phyloP scores from a whole-genome alignment of 371 early-diverging fungal species.

The Nematocida homosporus region DNA sequence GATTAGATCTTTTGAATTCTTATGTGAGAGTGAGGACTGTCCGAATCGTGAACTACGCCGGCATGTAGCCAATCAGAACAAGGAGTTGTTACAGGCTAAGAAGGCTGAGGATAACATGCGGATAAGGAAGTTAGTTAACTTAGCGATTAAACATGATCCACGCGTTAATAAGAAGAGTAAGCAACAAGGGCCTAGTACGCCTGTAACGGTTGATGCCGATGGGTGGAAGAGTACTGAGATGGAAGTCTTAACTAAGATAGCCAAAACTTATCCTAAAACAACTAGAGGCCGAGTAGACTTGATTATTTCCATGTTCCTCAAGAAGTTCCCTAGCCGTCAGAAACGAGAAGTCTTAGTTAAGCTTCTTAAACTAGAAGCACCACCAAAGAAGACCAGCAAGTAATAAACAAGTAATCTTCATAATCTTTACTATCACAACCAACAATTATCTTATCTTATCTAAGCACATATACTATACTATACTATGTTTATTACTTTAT shows the following conservation, averaged over 20 bases:
- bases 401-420: conserved; percentile 28
- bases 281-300: conserved; percentile 58
- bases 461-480: no score
- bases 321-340: not conserved
- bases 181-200: conserved; percentile 9
- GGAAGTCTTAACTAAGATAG: conserved; percentile 40
- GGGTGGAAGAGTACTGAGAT: conserved; percentile 59
- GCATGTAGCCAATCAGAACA: conserved; percentile 56
- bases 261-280: conserved; percentile 21
- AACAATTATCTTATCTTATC: no score
- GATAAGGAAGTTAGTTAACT: conserved; percentile 61
- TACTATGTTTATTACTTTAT: no score
- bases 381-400: conserved; percentile 21
- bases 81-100: conserved; percentile 50
- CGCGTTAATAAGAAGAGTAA: conserved; percentile 57
- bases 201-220: conserved; percentile 47
- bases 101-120: conserved; percentile 58
- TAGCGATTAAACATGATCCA: conserved; percentile 65
- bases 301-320: conserved; percentile 43
- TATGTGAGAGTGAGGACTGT: conserved; percentile 81
- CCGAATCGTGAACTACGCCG: conserved; percentile 51
- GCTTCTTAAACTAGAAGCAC: conserved; percentile 20
- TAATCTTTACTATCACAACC: no score
- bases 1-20: conserved; percentile 89
- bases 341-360: conserved; percentile 35